Evolutionary conservation across 2,329 filamentous ascomycete genomes (phyloP), one percentile per base, ranked within the genome.

Genomic region (Sarocladium strictum): DNA sequence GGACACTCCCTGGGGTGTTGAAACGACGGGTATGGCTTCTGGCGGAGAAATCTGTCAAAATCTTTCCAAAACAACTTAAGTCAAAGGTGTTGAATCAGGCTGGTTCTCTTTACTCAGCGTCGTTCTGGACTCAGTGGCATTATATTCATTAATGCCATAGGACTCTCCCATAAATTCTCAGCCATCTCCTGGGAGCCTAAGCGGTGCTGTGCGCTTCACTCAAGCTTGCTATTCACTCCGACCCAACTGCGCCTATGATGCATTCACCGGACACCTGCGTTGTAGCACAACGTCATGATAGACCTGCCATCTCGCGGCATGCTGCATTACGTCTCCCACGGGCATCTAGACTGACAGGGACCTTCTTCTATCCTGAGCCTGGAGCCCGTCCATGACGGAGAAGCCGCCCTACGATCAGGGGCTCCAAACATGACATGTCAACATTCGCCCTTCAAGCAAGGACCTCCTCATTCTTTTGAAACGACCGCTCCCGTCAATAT

Each of bases 361-460:
- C 14, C 19, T 3, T 11, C 38, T 43, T n/a, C n/a, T 21, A 23
- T 14, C 38, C 38, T n/a, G 19, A 9, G 12, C 7, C 38, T 17
- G 17, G 38, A 14, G 35, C 38, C 43, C 43, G 43, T 47, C 29
- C 4, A 17, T 4, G 21, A 27, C 21, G 43, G 24, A 47, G 24
- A 47, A 11, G 12, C 24, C 24, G 21, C 21, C 24, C 23, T 24
- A 11, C 21, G 17, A 23, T 6, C 14, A 23, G 43, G n/a, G 21
- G 23, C 10, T 3, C 43, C 21, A 47, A 47, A 47, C 43, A 29
- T 47, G 43, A 47, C 43, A 47, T 47, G 43, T 47, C 43, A 24
- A 47, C n/a, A 29, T 15, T 43, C 38, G 23, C 23, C n/a, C n/a
- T n/a, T n/a, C n/a, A n/a, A 23, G n/a, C 17, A 43, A 7, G 38